phyloP scores from a whole-genome alignment of 2,329 filamentous ascomycete species.

The Zymoseptoria tritici region DNA sequence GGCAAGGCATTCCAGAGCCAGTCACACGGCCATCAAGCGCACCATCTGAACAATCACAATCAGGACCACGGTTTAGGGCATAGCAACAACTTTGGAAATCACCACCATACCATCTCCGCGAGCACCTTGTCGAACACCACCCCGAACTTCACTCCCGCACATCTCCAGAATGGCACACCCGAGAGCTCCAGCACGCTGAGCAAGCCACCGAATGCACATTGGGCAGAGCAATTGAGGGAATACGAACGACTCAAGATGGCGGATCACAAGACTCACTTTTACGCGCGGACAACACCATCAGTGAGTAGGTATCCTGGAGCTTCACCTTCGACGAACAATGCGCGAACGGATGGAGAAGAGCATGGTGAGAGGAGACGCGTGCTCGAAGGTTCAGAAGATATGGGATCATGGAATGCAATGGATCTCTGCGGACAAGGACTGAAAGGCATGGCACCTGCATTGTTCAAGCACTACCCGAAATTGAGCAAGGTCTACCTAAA shows the following conservation, averaged over 20 bases:
- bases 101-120: slow-evolving; percentile 54
- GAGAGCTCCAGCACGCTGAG: slow-evolving; percentile 44
- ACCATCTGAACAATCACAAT: slow-evolving; percentile 37
- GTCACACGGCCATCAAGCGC: slow-evolving; percentile 37
- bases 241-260: slow-evolving; percentile 24
- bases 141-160: slow-evolving; percentile 52
- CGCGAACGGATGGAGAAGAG: slow-evolving; percentile 44
- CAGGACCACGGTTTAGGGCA: slow-evolving; percentile 47
- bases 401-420: slow-evolving; percentile 74
- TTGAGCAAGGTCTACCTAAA: slow-evolving; percentile 87
- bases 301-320: slow-evolving; percentile 22
- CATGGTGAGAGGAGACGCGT: slow-evolving; percentile 55
- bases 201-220: slow-evolving; percentile 62
- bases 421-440: slow-evolving; percentile 96
- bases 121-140: slow-evolving; percentile 59
- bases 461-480: slow-evolving; percentile 79
- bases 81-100: slow-evolving; percentile 50
- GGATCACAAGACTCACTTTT: slow-evolving; percentile 52
- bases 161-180: slow-evolving; percentile 54
- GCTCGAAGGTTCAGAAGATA: slow-evolving; percentile 50
- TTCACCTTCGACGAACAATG: slow-evolving; percentile 33
- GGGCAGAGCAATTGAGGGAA: slow-evolving; percentile 73
- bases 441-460: slow-evolving; percentile 66
- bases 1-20: slow-evolving; percentile 64
- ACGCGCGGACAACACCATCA: slow-evolving; percentile 56